Evolutionary conservation across 2,329 filamentous ascomycete genomes (phyloP).

Genomic region (Pseudogymnoascus sp.): DNA sequence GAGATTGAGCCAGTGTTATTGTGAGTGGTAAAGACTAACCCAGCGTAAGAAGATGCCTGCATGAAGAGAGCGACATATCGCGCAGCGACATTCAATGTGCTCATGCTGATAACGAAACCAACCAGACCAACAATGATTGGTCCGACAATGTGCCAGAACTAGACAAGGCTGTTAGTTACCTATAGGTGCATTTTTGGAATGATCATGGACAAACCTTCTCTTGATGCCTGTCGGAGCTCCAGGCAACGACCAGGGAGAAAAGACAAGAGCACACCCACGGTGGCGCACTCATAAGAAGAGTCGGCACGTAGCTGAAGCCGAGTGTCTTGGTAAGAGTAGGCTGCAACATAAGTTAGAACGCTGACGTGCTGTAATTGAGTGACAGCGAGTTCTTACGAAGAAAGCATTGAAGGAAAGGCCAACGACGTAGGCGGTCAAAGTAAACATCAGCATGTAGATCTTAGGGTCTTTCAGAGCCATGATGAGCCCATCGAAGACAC

Average conservation of each 20-base stretch:
- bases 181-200: conserved; percentile 49
- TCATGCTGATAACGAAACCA: conserved; percentile 25
- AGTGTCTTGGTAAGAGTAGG: conserved; percentile 37
- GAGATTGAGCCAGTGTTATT: not conserved
- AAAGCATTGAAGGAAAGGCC: conserved; percentile 52
- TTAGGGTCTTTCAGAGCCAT: conserved; percentile 54
- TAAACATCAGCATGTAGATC: conserved; percentile 56
- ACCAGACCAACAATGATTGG: conserved; percentile 24
- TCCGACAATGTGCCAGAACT: conserved; percentile 36
- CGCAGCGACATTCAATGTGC: conserved; percentile 24
- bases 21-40: conserved; percentile 47
- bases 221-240: conserved; percentile 43
- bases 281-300: conserved; percentile 47
- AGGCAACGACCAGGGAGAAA: conserved; percentile 45
- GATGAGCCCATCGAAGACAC: conserved; percentile 43
- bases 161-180: conserved; percentile 51
- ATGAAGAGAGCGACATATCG: conserved; percentile 29
- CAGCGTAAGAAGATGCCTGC: conserved; percentile 30
- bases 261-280: conserved; percentile 53
- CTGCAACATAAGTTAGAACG: not conserved
- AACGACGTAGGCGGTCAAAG: conserved; percentile 52
- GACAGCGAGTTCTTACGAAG: conserved; percentile 34
- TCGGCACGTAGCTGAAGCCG: conserved; percentile 44
- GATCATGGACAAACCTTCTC: conserved; percentile 35
- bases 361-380: not conserved